Percentiles rank a stretch among this genome's conserved stretches.
These are phyloP conservation scores for Lathyrus aphaca DNA, from an alignment of 306 rosid genomes.

Conservation along the genomic window DNA sequence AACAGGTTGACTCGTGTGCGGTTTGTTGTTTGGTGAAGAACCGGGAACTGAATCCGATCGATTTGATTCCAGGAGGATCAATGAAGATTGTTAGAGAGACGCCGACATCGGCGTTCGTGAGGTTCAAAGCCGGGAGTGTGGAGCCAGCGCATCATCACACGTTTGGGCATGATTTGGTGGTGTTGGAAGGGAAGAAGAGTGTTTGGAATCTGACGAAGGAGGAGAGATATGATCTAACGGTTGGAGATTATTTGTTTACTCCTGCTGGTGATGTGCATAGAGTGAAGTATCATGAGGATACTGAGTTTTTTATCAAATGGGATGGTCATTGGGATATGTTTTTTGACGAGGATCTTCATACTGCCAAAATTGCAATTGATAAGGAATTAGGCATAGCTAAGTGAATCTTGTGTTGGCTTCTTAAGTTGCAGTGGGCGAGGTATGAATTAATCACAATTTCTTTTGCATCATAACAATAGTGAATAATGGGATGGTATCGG, in stretches of 20 bases:
- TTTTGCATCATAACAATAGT: no score
- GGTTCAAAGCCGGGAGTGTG: conserved; percentile 79
- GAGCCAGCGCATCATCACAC: conserved; percentile 96
- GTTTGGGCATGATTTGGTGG: conserved; percentile 88
- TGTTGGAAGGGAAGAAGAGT: conserved; percentile 72
- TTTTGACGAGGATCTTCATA: conserved; percentile 74
- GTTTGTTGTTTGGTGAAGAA: conserved; percentile 75
- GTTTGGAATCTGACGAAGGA: conserved; percentile 82
- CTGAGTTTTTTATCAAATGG: conserved; percentile 90
- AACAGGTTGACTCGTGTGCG: conserved; percentile 46
- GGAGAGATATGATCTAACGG: conserved; percentile 65
- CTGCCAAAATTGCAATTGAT: conserved; percentile 56
- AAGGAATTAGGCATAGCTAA: conserved; percentile 42
- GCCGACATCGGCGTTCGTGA: conserved; percentile 83
- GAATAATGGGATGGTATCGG: no score
- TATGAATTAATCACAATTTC: no score
- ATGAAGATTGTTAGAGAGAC: conserved; percentile 84
- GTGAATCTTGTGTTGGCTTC: neutral
- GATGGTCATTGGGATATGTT: conserved; percentile 94
- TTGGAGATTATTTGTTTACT: conserved; percentile 80
- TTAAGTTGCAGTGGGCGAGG: no score
- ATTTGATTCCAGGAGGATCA: conserved; percentile 76
- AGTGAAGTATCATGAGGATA: conserved; percentile 73
- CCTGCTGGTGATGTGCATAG: conserved; percentile 82
- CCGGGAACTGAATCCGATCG: conserved; percentile 64